Evolutionary conservation across 2,329 filamentous ascomycete genomes (phyloP).

Genomic region (Colletotrichum nymphaeae): DNA sequence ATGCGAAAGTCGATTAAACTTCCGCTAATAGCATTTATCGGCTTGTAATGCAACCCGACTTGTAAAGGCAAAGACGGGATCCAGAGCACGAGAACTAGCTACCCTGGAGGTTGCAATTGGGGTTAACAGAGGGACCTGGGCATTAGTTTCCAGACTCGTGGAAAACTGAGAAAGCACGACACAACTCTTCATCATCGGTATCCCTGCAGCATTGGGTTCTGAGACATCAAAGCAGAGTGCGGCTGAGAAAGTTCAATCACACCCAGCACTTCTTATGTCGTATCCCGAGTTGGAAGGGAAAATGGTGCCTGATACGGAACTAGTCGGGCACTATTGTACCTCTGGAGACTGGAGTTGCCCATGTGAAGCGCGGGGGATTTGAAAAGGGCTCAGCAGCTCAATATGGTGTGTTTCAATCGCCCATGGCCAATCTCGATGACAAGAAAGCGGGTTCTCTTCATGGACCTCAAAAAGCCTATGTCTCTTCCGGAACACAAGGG

Average conservation of each 20-base stretch:
- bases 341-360: not conserved
- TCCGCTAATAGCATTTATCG: not conserved
- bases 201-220: not conserved
- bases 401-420: not conserved
- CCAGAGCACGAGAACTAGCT: not conserved
- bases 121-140: not conserved
- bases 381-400: not conserved
- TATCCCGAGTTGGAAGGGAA: not conserved
- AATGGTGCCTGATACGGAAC: not conserved
- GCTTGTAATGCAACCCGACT: not conserved
- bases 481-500: not conserved
- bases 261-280: not conserved
- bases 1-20: not conserved
- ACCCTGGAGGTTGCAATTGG: not conserved
- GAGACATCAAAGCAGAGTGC: not conserved
- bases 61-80: not conserved
- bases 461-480: slow-evolving; percentile 2
- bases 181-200: not conserved
- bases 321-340: not conserved
- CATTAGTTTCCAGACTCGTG: not conserved
- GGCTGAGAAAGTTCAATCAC: not conserved
- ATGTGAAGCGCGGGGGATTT: not conserved
- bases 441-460: not conserved
- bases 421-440: slow-evolving; percentile 1
- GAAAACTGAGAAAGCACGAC: not conserved